These are phyloP conservation scores for Diplodia corticola DNA, from an alignment of 2,329 filamentous ascomycete species.

Conservation along the genomic window DNA sequence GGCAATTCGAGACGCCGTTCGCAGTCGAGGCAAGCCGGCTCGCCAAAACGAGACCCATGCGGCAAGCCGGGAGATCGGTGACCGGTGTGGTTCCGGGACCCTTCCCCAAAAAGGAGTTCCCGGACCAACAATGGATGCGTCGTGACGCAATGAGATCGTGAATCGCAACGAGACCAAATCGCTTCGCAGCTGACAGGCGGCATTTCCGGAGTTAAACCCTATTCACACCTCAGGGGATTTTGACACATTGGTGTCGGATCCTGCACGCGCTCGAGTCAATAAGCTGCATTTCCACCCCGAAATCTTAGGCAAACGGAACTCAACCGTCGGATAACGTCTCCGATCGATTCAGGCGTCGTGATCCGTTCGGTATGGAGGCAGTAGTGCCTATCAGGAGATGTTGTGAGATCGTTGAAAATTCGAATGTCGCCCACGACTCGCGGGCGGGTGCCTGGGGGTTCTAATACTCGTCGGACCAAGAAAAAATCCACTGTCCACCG, in stretches of 20 bases:
- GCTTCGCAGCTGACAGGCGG: not conserved
- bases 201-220: conserved; percentile 21
- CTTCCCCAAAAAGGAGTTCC: conserved; percentile 6
- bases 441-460: not conserved
- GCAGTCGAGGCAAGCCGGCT: not conserved
- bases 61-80: conserved; percentile 9
- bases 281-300: not conserved
- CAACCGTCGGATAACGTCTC: conserved; percentile 8
- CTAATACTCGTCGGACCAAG: not conserved
- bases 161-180: not conserved
- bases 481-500: not conserved
- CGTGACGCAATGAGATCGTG: not conserved
- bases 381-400: conserved; percentile 6
- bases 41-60: conserved; percentile 1
- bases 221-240: conserved; percentile 8
- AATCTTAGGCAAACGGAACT: conserved; percentile 5
- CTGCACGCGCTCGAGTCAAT: conserved; percentile 6
- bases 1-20: not conserved
- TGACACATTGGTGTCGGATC: conserved; percentile 9
- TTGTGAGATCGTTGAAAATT: not conserved
- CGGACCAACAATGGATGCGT: not conserved
- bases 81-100: not conserved
- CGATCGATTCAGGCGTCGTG: not conserved
- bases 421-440: not conserved
- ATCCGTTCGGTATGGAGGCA: not conserved